A percentile compares a stretch with the other conserved stretches of the same genome.
Evolutionary conservation across 2,329 filamentous ascomycete genomes (phyloP).

Genomic region (Claviceps pusilla): DNA sequence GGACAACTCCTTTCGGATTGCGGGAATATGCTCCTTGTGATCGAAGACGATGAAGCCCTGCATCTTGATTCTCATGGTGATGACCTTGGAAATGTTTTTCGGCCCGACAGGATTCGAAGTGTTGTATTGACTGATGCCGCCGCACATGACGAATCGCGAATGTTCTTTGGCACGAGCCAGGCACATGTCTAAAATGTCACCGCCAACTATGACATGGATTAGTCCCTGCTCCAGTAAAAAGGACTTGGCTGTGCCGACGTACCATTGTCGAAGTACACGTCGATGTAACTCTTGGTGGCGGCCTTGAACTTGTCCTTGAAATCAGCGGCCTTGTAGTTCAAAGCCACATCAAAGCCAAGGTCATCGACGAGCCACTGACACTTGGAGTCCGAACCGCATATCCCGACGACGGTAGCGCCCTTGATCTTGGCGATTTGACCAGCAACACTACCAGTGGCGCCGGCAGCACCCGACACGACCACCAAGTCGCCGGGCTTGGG

Average conservation of each 20-base stretch:
- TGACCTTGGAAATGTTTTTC: conserved; percentile 37
- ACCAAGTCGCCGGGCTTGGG: conserved; percentile 58
- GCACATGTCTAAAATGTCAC: conserved; percentile 53
- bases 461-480: conserved; percentile 63
- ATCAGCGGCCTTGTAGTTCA: conserved; percentile 54
- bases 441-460: conserved; percentile 61
- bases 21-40: conserved; percentile 40
- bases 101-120: conserved; percentile 37
- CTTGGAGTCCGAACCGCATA: conserved; percentile 53
- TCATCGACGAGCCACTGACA: conserved; percentile 48
- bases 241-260: conserved; percentile 3
- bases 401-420: conserved; percentile 45
- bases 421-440: conserved; percentile 66
- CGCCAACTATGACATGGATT: conserved; percentile 34
- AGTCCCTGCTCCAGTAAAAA: not conserved
- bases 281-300: conserved; percentile 43
- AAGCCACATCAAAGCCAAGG: conserved; percentile 49
- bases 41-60: conserved; percentile 64
- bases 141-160: conserved; percentile 57
- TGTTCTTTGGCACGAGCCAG: conserved; percentile 46
- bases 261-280: conserved; percentile 59
- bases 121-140: conserved; percentile 57
- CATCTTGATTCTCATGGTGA: conserved; percentile 43
- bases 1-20: conserved; percentile 45
- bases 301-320: conserved; percentile 45